Evolutionary conservation across 495 filamentous ascomycete genomes (phyloP), one percentile per base, ranked within the genome.

Genomic region (Neurospora discreta): DNA sequence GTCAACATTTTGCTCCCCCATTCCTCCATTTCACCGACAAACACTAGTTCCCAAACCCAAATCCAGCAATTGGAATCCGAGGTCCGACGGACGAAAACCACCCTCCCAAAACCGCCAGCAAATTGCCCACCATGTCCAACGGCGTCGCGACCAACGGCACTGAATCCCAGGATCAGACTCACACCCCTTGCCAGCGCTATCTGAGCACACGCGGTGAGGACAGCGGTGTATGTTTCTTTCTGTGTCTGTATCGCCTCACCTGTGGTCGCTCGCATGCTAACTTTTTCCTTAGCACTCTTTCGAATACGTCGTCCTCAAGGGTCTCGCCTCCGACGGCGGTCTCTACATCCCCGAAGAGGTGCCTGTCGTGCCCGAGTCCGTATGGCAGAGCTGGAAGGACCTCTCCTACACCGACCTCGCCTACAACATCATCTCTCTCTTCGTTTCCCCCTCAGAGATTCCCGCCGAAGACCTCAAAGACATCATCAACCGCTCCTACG

Each of bases 331-430:
- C 3, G 94, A 98, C 77, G 92, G 92, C 39, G 95, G 95, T 38
- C 90, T 98, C 68, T 97, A 95, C 83, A 87, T 97, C 43, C 95
- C 95, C 20, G 88, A 97, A 78, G 87, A 91, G 70, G 88, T 97
- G 69, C 95, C 93, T 36, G 74, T 80, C 9, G 84, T 91, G 23
- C 71, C 77, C 30, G 80, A 90, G 26, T 60, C 52, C 7, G 52
- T 33, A 77, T 94, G 92, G 91, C 78, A 85, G 69, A 82, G 82
- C 74, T 98, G 94, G 95, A 83, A 85, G 71, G 85, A 94, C 74
- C 86, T 93, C 70, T 87, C 87, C 42, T 98, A 91, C 82, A 82
- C 87, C 71, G 92, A 97, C 9, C 86, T 97, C 40, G 93, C 94
- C 46, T 90, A 88, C 78, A 84, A 90, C 74, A 87, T 95, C 76